A percentile compares a stretch with the other conserved stretches of the same genome.
Evolutionary conservation across 148 eudicot genomes (phyloP).

Genomic region (Simmondsia chinensis): DNA sequence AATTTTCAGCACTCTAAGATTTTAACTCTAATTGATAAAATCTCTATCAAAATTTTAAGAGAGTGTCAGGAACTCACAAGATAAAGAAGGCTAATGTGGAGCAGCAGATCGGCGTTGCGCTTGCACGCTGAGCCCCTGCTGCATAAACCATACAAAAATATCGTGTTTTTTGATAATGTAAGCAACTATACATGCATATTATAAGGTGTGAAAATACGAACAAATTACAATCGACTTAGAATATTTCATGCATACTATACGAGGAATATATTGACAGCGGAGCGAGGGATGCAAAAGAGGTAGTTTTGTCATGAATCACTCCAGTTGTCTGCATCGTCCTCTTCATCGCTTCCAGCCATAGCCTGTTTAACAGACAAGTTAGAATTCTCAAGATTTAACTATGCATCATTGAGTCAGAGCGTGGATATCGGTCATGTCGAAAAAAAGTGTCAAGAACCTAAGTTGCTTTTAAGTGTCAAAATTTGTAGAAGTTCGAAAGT

Average conservation of each 20-base stretch:
- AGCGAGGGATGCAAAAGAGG: constrained; percentile 4
- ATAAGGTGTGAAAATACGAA: constrained; percentile 3
- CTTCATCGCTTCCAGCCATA: constrained; percentile 91
- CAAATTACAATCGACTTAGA: constrained; percentile 2
- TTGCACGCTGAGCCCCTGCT: constrained; percentile 12
- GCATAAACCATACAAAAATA: no score
- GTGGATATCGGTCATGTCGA: no score
- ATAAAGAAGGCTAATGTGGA: no score
- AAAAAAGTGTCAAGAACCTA: not conserved
- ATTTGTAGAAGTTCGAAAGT: no score
- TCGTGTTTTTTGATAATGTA: no score
- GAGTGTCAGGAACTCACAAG: no score
- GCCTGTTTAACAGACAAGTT: constrained; percentile 40
- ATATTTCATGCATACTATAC: not conserved
- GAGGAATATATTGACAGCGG: constrained; percentile 5
- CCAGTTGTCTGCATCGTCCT: constrained; percentile 83
- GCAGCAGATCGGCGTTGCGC: no score
- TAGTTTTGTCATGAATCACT: constrained; percentile 50
- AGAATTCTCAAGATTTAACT: no score
- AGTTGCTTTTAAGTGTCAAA: not conserved
- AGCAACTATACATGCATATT: not conserved
- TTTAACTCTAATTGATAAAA: no score
- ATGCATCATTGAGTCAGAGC: no score
- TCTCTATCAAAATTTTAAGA: no score
- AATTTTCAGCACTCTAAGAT: no score